These are phyloP conservation scores for Aspergillus cristatus DNA, from an alignment of 495 filamentous ascomycete species.

Conservation along the genomic window DNA sequence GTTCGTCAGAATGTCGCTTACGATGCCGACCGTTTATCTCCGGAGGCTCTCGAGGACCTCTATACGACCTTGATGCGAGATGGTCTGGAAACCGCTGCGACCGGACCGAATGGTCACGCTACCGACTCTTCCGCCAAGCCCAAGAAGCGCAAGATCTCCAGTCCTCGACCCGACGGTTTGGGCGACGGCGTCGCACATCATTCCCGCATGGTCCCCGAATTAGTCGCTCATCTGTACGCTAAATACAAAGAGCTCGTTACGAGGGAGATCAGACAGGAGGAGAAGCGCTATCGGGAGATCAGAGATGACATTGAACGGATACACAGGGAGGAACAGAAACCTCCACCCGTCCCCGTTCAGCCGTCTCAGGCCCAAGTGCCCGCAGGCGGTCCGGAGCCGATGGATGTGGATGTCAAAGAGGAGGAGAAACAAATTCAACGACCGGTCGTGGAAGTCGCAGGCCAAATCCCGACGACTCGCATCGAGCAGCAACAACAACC, in stretches of 20 bases:
- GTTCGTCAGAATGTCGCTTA: conserved; percentile 59
- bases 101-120: conserved; percentile 18
- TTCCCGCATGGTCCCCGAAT: conserved; percentile 52
- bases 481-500: neutral
- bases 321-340: conserved; percentile 48
- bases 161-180: conserved; percentile 49
- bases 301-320: conserved; percentile 60
- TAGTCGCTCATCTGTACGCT: conserved; percentile 65
- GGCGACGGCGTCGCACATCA: conserved; percentile 56
- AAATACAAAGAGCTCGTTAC: conserved; percentile 61
- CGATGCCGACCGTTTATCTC: conserved; percentile 62
- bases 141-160: conserved; percentile 65
- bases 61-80: conserved; percentile 71
- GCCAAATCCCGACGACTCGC: neutral
- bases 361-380: conserved; percentile 14
- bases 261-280: conserved; percentile 62
- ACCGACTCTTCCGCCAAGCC: conserved; percentile 34
- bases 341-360: conserved; percentile 5
- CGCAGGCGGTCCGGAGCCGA: conserved; percentile 22
- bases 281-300: conserved; percentile 54
- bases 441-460: conserved; percentile 2
- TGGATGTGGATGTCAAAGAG: conserved; percentile 25
- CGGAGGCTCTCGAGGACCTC: conserved; percentile 67
- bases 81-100: conserved; percentile 41
- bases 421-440: conserved; percentile 10